These are phyloP conservation scores for Exobasidium cylindrosporum DNA, from an alignment of 1,284 basidiomycete genomes.

Conservation along the genomic window DNA sequence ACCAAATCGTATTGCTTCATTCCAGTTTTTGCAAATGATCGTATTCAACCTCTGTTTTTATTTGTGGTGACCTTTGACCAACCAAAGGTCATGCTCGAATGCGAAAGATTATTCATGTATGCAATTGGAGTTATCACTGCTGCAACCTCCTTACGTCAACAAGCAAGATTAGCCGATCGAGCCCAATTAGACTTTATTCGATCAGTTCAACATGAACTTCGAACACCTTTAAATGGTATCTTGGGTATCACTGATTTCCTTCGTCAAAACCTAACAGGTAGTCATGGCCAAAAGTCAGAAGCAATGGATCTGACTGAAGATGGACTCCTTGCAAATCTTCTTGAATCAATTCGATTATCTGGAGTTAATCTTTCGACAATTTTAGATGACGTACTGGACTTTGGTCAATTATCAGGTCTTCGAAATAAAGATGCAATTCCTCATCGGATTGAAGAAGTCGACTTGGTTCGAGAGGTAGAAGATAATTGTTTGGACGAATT, in stretches of 20 bases:
- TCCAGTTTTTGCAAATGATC: constrained; percentile 24
- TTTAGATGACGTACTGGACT: constrained; percentile 44
- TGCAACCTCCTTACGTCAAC: constrained; percentile 30
- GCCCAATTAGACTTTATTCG: constrained; percentile 38
- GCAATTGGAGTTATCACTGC: constrained; percentile 21
- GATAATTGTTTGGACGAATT: constrained; percentile 36
- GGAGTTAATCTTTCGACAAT: constrained; percentile 35
- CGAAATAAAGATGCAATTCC: background rate
- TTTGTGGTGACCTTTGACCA: constrained; percentile 28
- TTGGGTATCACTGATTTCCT: constrained; percentile 40
- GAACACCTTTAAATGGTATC: constrained; percentile 44
- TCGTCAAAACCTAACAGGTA: constrained; percentile 21
- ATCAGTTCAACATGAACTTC: constrained; percentile 38
- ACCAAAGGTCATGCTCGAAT: constrained; percentile 21
- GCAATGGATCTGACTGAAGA: constrained; percentile 30
- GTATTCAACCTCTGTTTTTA: constrained; percentile 27
- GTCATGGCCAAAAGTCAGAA: constrained; percentile 19
- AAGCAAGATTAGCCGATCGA: constrained; percentile 30
- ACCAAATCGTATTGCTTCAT: constrained; percentile 22
- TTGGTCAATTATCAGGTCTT: constrained; percentile 32
- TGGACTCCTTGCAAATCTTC: constrained; percentile 29
- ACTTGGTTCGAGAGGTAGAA: constrained; percentile 28
- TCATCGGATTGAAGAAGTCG: constrained; percentile 15
- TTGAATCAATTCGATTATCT: constrained; percentile 35
- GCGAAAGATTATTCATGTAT: constrained; percentile 32